These are phyloP conservation scores for Tulasnella calospora DNA, from an alignment of 768 basidiomycete genomes.

Conservation along the genomic window DNA sequence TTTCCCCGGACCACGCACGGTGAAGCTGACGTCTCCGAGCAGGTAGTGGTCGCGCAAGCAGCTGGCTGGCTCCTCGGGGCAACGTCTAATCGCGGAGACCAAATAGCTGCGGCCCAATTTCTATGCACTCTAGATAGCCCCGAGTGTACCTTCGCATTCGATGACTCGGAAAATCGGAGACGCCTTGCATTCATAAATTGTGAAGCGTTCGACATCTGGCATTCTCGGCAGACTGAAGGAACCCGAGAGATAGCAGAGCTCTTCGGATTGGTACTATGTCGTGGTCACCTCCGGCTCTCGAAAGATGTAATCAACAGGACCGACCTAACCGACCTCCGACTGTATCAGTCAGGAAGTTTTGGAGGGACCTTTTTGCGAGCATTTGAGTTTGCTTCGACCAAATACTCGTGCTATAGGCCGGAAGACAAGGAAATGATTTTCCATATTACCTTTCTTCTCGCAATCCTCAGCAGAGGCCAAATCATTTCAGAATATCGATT, in stretches of 20 bases:
- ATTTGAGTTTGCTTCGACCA: too few species aligned
- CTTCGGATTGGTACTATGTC: neutral
- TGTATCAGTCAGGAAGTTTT: neutral
- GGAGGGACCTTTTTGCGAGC: too few species aligned
- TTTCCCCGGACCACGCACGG: too few species aligned
- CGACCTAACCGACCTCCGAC: neutral
- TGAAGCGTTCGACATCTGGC: neutral
- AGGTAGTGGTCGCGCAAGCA: neutral
- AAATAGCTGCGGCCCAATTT: neutral
- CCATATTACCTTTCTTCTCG: neutral
- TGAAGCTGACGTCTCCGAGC: neutral
- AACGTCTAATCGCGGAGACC: neutral
- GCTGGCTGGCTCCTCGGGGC: neutral
- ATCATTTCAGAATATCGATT: neutral
- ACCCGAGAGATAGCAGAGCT: neutral
- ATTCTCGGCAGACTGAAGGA: neutral
- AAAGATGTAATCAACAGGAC: too few species aligned
- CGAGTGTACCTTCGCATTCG: neutral
- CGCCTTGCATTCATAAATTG: too few species aligned
- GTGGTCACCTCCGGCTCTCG: too few species aligned
- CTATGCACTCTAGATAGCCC: too few species aligned
- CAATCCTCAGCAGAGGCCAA: neutral
- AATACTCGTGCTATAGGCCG: neutral
- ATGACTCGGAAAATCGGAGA: neutral
- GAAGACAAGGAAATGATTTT: neutral